Base-by-base conservation (phyloP, 805 yeast species). In the Tetrapisispora pingtungensis region DNA sequence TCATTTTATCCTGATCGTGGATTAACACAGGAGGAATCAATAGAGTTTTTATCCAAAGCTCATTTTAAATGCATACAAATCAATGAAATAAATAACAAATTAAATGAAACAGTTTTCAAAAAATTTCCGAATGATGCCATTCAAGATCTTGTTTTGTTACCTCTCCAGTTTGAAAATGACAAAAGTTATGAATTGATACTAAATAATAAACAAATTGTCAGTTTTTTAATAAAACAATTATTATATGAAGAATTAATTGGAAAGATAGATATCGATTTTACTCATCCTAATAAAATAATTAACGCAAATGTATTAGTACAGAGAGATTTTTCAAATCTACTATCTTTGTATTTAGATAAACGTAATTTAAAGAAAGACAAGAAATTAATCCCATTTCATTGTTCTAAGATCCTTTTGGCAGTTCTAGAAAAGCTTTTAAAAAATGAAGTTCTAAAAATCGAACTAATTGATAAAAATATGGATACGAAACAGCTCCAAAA, bases 1-100 rank as follows among this genome's bases (percentile, higher is more conserved):
- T 58, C 60, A 4, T 70, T 56, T 44, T 59, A 62, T 33, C 50
- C 52, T 5, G 52, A 59, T 15, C 56, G 67, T 38, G 67, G 69
- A 19, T 51, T 76, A 37, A 49, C 49, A 7, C 53, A 70, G 28
- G 43, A 53, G 3, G 74, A 74, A 45, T 66, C 77, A 1, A 48
- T 75, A 32, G 55, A 55, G 7, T 72, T 67, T 51, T 51, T 75
- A 44, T 57, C 61, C 38, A 61, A 59, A 8, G 62, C 69, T 1
- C 57, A 57, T 42, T 73, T 65, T 46, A 67, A 64, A 44, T 62
- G 66, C 46, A 48, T 55, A 3, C 59, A 58, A 12, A 44, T 56
- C 1, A 47, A 55, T 1, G 46, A 48, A 3, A 26, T 69, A 2
- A 54, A 55, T 39, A 46, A 46, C 1, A 39, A 46, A 13, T 37